Evolutionary conservation across 148 eudicot species (phyloP), one percentile per base, ranked within the genome.

Genomic region (Chenopodium berlandieri): DNA sequence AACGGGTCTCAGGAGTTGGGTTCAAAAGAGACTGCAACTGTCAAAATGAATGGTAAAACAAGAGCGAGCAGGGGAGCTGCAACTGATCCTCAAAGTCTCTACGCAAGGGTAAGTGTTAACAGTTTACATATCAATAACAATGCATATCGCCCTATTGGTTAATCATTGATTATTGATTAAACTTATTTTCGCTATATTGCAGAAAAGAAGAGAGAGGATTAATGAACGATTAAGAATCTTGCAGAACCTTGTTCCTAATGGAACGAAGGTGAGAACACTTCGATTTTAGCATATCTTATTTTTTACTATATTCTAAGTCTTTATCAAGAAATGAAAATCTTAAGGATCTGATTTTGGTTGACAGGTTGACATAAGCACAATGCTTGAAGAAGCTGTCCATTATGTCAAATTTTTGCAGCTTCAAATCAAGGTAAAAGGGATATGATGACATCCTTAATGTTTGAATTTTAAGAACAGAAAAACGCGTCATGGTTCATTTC

Each of bases 81-180:
- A 40, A 90, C 94, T 14, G 99, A 93, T 85, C 94, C 99, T 34
- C 99, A 95, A 73, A 93, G 98, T 85, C 91, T 93, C 78, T 93
- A 95, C 81, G 97, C 98, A 7, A 88, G 98, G 93, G 96, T 95
- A 89, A 79, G 89, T 9, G 62, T 31, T 68, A 46, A 0, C n/a
- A 37, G n/a, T 71, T 8, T 44, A 7, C 9, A 22, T n/a, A 62
- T 62, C 10, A 62, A 20, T 16, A 6, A 27, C 23, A 31, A 44
- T 17, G 62, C 62, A 17, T 16, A 56, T 56, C 4, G 16, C 13
- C n/a, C 64, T n/a, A 2, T 65, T 47, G 64, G 23, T 71, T 47
- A 37, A 7, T 22, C 4, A 32, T 70, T 58, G 68, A 7, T 22
- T 10, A 30, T 32, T 32, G 22, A 12, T 30, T 70, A 40, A n/a